Evolutionary conservation across 106 monocot genomes (phyloP), one percentile per base, ranked within the genome.

Genomic region (Dendrobium chrysotoxum): DNA sequence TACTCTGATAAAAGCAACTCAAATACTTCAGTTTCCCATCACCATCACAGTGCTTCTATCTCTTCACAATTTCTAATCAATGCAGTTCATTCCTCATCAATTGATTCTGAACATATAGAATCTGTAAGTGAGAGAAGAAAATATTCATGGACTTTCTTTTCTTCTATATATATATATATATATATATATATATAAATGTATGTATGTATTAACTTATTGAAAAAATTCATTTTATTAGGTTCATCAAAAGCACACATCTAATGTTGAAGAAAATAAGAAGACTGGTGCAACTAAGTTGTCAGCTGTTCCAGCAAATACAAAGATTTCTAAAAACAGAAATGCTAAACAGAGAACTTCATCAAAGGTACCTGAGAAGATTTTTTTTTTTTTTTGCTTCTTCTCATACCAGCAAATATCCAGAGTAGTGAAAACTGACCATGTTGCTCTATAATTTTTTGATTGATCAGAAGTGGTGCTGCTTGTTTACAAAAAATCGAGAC

Each of bases 241-340:
- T 50, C 50, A 55, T 41, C 23, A 53, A 7, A 79, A 10, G n/a
- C 25, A 18, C 4, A 10, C 13, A 41, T 83, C 54, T 42, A 83
- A 78, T 0, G 80, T 80, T 38, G 83, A 85, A 66, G 64, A 83
- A 64, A 80, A 83, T 73, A 88, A 78, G 53, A 79, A 78, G 28
- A 30, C 28, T 54, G 72, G 76, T 21, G 71, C 77, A 58, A 40
- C n/a, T 78, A 68, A 77, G 38, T 13, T 81, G 40, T 77, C 53
- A 5, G 42, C n/a, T 9, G 47, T 72, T 55, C 61, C 83, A 67
- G 67, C 67, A 9, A 67, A 67, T 28, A 28, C 67, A 71, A 71
- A 11, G 31, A 7, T 13, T 71, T 15, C 26, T 71, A n/a, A 71
- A 31, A 28, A 15, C 26, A 28, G 28, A 28, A 71, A 71, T 10